A percentile compares a stretch with the other conserved stretches of the same genome.
phyloP scores from a whole-genome alignment of 768 basidiomycete species.

The Podaxis carcinomalis region DNA sequence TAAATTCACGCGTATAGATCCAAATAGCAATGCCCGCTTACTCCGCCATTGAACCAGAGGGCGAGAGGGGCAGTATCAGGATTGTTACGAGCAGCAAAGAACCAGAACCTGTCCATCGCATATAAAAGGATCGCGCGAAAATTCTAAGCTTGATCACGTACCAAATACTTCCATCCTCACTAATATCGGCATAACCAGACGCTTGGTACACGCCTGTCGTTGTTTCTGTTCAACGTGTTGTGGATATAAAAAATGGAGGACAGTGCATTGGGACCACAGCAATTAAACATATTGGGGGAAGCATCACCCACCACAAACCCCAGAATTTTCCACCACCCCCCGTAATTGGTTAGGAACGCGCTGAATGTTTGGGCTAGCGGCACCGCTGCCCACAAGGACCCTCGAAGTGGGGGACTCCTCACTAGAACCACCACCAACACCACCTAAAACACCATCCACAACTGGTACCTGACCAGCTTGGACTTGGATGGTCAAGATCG shows the following conservation, averaged over 20 bases:
- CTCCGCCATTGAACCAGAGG: conserved; percentile 68
- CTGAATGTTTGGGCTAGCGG: background rate
- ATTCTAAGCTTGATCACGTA: conserved; percentile 14
- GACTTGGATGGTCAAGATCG: background rate
- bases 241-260: background rate
- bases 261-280: background rate
- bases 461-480: conserved; percentile 41
- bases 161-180: conserved; percentile 54
- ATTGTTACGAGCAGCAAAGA: conserved; percentile 59
- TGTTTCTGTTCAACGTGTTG: conserved; percentile 38
- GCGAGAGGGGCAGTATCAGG: conserved; percentile 56
- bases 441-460: conserved; percentile 47
- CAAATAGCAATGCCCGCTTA: conserved; percentile 20
- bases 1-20: background rate
- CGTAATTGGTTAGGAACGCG: conserved; percentile 22
- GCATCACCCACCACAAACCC: conserved; percentile 44
- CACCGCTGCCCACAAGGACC: background rate
- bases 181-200: conserved; percentile 61
- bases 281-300: background rate
- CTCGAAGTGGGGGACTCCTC: background rate
- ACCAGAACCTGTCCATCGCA: conserved; percentile 52
- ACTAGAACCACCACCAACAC: conserved; percentile 21
- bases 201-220: conserved; percentile 57
- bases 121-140: background rate
- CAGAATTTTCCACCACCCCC: conserved; percentile 56